phyloP scores from a whole-genome alignment of 2,329 filamentous ascomycete genomes.

The Exutisphaerella laricina region DNA sequence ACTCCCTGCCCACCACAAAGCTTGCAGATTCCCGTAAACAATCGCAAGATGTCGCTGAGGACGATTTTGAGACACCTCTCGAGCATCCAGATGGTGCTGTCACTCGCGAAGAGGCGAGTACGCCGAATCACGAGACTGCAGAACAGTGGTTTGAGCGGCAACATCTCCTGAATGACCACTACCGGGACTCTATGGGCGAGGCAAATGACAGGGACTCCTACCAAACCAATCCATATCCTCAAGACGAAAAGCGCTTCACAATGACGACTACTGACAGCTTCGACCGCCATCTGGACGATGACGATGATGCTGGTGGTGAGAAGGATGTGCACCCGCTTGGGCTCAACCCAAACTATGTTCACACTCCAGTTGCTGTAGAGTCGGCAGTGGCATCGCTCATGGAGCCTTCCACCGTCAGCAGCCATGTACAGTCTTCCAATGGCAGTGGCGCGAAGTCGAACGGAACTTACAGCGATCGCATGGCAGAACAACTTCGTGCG shows the following conservation, averaged over 20 bases:
- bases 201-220: conserved; percentile 32
- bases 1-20: conserved; percentile 52
- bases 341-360: conserved; percentile 70
- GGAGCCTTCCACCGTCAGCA: conserved; percentile 69
- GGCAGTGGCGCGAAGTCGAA: conserved; percentile 22
- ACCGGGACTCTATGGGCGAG: conserved; percentile 41
- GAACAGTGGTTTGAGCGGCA: conserved; percentile 49
- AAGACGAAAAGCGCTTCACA: conserved; percentile 49
- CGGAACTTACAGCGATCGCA: conserved; percentile 27
- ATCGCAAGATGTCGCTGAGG: conserved; percentile 46
- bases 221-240: conserved; percentile 47
- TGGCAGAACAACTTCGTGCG: conserved; percentile 24
- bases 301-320: conserved; percentile 53
- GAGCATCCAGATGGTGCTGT: conserved; percentile 43
- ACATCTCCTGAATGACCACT: conserved; percentile 56
- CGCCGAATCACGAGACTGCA: conserved; percentile 34
- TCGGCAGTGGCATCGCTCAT: conserved; percentile 88
- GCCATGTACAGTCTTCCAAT: conserved; percentile 24
- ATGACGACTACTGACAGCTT: conserved; percentile 52
- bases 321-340: conserved; percentile 58
- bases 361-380: conserved; percentile 68
- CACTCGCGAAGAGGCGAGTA: conserved; percentile 37
- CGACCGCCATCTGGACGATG: conserved; percentile 40
- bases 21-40: conserved; percentile 48
- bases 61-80: conserved; percentile 31